Evolutionary conservation across 2,329 filamentous ascomycete species (phyloP), one percentile per base, ranked within the genome.

Genomic region (Ilyonectria sp.): DNA sequence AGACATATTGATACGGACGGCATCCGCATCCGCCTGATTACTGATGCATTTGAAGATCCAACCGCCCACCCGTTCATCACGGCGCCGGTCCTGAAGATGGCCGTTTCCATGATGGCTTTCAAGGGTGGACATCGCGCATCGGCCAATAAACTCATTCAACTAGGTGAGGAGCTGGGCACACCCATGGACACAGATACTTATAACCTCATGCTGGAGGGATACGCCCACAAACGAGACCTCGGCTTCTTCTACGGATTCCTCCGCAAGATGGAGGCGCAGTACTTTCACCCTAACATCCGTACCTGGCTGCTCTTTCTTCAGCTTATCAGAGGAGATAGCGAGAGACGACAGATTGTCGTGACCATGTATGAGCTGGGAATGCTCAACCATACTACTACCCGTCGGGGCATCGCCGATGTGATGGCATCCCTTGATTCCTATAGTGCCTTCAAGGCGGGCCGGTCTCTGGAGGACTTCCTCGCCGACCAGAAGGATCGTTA

Each of bases 271-370:
- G 66, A 77, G 26, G 60, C 69, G 7, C 77, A 78, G 13, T 81
- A 79, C 54, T 79, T 82, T 50, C 67, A 70, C 31, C 84, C 86
- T 4, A 83, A 86, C 54, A 74, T 83, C 3, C 75, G 76, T 17
- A 87, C 86, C 0, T 88, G 86, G 86, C 70, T 84, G 3, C 78
- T 84, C 4, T 85, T 87, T 65, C 76, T 88, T 19, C 76, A 79
- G n/a, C 79, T 88, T 50, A 86, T 92, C 64, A 86, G 89, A 76
- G 86, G 86, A 11, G 89, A 91, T 74, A 85, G 88, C n/a, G 82
- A 85, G 56, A 80, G 82, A 58, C 81, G 82, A 26, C 83, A 85
- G 69, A 77, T 86, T 33, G 74, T 88, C 33, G 80, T 81, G 13
- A 78, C 79, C 63, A 87, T 88, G 85, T 79, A 84, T 61, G 75